Evolutionary conservation across 1,284 basidiomycete genomes (phyloP).

Genomic region (Naganishia sp.): DNA sequence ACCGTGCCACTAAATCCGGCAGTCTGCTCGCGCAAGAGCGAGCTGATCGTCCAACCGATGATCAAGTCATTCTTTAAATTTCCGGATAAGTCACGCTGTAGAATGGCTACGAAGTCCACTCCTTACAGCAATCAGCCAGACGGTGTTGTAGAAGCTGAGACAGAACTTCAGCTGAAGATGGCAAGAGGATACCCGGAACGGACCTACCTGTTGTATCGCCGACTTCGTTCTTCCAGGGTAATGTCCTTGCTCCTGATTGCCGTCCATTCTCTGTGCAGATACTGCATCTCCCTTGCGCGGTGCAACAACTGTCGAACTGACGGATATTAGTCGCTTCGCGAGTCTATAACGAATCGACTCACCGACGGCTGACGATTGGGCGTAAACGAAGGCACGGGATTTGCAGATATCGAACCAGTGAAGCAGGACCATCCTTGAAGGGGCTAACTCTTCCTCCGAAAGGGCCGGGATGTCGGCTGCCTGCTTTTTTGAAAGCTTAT

Average conservation of each 20-base stretch:
- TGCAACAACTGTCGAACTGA: not conserved
- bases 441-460: constrained; percentile 24
- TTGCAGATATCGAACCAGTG: too few relatives aligned
- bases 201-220: constrained; percentile 50
- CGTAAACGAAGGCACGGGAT: too few relatives aligned
- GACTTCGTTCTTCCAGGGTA: constrained; percentile 51
- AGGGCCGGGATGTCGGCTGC: constrained; percentile 2
- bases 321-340: not conserved
- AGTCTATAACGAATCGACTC: too few relatives aligned
- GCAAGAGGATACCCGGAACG: constrained; percentile 36
- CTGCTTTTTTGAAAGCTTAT: too few relatives aligned
- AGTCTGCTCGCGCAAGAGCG: constrained; percentile 67
- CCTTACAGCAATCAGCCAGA: constrained; percentile 74
- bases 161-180: constrained; percentile 55
- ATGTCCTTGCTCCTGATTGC: constrained; percentile 40
- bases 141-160: constrained; percentile 79
- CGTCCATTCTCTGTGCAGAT: constrained; percentile 4
- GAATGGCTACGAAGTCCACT: not conserved
- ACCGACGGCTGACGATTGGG: too few relatives aligned
- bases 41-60: constrained; percentile 70
- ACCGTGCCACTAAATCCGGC: not conserved
- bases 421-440: too few relatives aligned
- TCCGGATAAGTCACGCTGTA: constrained; percentile 1
- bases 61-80: constrained; percentile 73
- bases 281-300: not conserved